Base-by-base conservation (phyloP, 2,329 filamentous ascomycete species). In the Neonectria ditissima region DNA sequence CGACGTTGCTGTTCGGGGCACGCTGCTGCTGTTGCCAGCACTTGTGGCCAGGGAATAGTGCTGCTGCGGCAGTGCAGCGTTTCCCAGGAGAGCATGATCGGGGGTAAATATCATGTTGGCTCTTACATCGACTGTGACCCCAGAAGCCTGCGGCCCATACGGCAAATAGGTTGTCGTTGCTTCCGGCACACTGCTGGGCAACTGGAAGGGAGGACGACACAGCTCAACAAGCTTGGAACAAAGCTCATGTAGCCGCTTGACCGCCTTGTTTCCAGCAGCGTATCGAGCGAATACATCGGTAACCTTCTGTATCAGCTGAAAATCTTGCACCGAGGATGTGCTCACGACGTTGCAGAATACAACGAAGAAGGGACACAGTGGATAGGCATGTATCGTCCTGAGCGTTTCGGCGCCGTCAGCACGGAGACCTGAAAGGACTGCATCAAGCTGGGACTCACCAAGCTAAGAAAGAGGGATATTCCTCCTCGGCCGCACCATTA, bases 161-260 rank as follows among this genome's bases (percentile, higher is more conserved):
- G 48, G 28, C 10, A n/a, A 24, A 18, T 59, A 39, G 14, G 41
- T 37, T 6, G 24, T 44, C 37, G 28, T 4, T 28, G 44, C 13
- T 28, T 28, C 16, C 10, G 18, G 18, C 28, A 37, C 8, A 39
- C 34, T 13, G 22, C 47, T 18, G 30, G 47, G 48, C 3, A 28
- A 43, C 16, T 41, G 16, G 48, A 59, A 59, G 1, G 52, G 39
- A 28, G 56, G 56, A 4, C 56, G 28, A n/a, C 56, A 53, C 3
- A 59, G 56, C 16, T 44, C 56, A 28, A 59, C 48, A 3, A 59
- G n/a, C 22, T 53, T 45, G 47, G 48, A 59, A 48, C 43, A 59
- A 14, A 59, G 56, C 24, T 59, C 20, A 22, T 59, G 41, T 22
- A 59, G 32, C 9, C 56, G 48, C 8, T 14, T 22, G 16, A 59